Base-by-base conservation (phyloP, 192 early-diverging fungal genomes). In the Coemansia sp. region DNA sequence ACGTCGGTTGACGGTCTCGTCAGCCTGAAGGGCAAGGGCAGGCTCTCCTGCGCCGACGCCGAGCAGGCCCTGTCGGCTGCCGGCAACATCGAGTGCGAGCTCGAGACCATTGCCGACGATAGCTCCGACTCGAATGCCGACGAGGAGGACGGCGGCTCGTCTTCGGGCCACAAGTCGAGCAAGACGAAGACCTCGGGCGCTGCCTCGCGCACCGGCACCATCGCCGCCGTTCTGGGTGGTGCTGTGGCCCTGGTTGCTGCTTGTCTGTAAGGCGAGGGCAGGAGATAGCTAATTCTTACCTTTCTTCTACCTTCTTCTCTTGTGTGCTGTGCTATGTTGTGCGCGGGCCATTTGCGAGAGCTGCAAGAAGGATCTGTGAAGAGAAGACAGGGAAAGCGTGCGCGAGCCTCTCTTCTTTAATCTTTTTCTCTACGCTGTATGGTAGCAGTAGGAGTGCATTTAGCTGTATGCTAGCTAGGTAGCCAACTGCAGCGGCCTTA, bases 1-100 rank as follows among this genome's bases (percentile, higher is more conserved):
- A 61, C 72, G 41, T 59, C 71, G 11, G 77, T 87, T 19, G 76
- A 81, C 27, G 84, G 86, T 18, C 78, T 74, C 23, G 80, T 84
- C 72, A 73, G 64, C 48, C 51, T 88, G n/a, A 67, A 73, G 36
- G 83, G 83, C n/a, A 80, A 77, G 17, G 82, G 81, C 48, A 69
- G 39, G 24, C 55, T 87, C 52, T 59, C 71, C 32, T 86, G 84
- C 50, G 50, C 53, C 9, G 47, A 52, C 18, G 64, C 72, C 30
- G 34, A 46, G 48, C 39, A 44, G 41, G 58, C 33, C 28, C 51
- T 73, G 38, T 42, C 40, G 23, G 58, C 50, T 1, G 58, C 58
- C 19, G 36, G 49, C 55, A 66, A 62, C 49, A 50, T 73, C 8
- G 50, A 73, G 22, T 73, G 70, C 51, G 47, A 30, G 19, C 41